Percentiles rank a stretch among this genome's conserved stretches.
Conservation (phyloP, 257 asterid species). For the Nicotiana tomentosiformis region DNA sequence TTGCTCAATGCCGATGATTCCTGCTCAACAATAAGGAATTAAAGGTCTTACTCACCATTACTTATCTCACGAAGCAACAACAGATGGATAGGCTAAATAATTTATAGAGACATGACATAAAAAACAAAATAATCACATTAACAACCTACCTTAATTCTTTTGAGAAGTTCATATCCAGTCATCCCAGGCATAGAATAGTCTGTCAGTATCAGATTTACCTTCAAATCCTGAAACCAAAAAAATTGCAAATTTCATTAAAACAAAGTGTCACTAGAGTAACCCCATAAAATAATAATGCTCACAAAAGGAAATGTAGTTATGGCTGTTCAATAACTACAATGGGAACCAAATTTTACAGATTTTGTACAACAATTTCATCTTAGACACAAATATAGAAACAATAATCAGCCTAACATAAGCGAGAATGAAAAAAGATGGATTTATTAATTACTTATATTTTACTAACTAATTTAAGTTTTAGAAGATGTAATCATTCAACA, state of each 20-base stretch:
- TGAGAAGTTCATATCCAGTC: slow-evolving; percentile 93
- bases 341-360: too few species aligned
- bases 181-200: slow-evolving; percentile 99
- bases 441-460: too few species aligned
- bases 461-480: too few species aligned
- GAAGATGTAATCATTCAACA: too few species aligned
- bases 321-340: too few species aligned
- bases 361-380: too few species aligned
- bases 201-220: slow-evolving; percentile 77
- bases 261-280: background rate
- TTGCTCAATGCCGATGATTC: slow-evolving; percentile 55
- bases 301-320: too few species aligned
- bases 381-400: too few species aligned
- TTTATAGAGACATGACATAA: background rate
- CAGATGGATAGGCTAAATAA: background rate
- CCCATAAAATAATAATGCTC: too few species aligned
- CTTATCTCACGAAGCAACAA: background rate
- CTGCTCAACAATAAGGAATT: slow-evolving; percentile 26
- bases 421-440: too few species aligned
- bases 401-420: too few species aligned
- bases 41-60: background rate
- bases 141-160: slow-evolving; percentile 69
- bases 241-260: background rate
- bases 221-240: slow-evolving; percentile 45
- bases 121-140: background rate